These are phyloP conservation scores for Pseudocercospora cruenta DNA, from an alignment of 2,329 filamentous ascomycete species.

Conservation along the genomic window DNA sequence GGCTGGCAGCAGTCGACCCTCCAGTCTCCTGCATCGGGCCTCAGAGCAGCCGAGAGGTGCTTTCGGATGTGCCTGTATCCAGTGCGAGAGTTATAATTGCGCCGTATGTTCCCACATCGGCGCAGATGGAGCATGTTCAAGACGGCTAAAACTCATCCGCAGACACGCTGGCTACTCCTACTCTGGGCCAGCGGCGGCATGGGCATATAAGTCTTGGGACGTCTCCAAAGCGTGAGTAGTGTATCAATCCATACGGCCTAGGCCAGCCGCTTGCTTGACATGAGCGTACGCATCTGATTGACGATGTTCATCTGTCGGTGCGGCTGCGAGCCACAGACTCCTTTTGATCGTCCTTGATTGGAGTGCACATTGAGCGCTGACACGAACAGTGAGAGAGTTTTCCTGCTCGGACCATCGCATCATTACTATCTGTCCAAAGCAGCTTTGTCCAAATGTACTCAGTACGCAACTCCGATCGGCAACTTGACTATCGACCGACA, in stretches of 20 bases:
- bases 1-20: slow-evolving; percentile 71
- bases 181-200: slow-evolving; percentile 89
- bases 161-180: slow-evolving; percentile 94
- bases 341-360: background rate
- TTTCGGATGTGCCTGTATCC: slow-evolving; percentile 63
- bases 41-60: slow-evolving; percentile 43
- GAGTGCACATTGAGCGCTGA: slow-evolving; percentile 6
- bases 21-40: slow-evolving; percentile 64
- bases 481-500: slow-evolving; percentile 66
- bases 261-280: background rate
- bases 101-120: slow-evolving; percentile 63
- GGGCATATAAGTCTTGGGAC: slow-evolving; percentile 89
- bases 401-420: slow-evolving; percentile 91
- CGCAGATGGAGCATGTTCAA: slow-evolving; percentile 34
- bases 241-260: background rate
- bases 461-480: slow-evolving; percentile 76
- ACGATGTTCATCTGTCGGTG: background rate
- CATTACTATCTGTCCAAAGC: slow-evolving; percentile 78
- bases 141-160: slow-evolving; percentile 29
- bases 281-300: background rate
- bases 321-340: background rate
- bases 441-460: slow-evolving; percentile 72
- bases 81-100: slow-evolving; percentile 86
- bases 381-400: slow-evolving; percentile 72
- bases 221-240: slow-evolving; percentile 69